These are phyloP conservation scores for Pleurozium schreberi DNA, from an alignment of 225 moss, liverwort and hornwort species.

Conservation along the genomic window DNA sequence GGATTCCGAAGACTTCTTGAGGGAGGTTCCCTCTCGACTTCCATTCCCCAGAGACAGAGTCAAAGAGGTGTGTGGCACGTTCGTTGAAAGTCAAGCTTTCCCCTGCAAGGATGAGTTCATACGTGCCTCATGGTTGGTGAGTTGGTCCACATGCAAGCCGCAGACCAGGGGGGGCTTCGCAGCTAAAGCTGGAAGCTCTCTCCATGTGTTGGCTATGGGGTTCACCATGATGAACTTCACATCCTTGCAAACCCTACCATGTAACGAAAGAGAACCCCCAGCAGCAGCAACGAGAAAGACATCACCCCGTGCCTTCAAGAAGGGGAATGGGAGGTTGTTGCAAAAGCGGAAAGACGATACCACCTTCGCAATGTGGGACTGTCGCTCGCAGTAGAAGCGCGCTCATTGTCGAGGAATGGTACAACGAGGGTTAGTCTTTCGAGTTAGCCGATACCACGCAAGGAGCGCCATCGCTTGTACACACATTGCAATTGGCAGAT, in stretches of 20 bases:
- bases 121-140: neutral
- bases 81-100: slow-evolving; percentile 33
- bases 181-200: slow-evolving; percentile 22
- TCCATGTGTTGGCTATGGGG: slow-evolving; percentile 24
- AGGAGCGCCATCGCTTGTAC: slow-evolving; percentile 43
- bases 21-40: slow-evolving; percentile 26
- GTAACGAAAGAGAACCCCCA: slow-evolving; percentile 32
- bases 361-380: slow-evolving; percentile 33
- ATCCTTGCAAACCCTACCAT: slow-evolving; percentile 46
- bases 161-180: slow-evolving; percentile 39
- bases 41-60: slow-evolving; percentile 21
- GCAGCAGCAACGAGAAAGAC: slow-evolving; percentile 34
- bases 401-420: slow-evolving; percentile 15
- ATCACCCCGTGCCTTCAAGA: slow-evolving; percentile 24
- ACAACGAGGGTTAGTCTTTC: slow-evolving; percentile 21
- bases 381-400: slow-evolving; percentile 13
- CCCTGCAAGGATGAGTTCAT: slow-evolving; percentile 36
- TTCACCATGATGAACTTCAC: slow-evolving; percentile 42
- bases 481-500: slow-evolving; percentile 39
- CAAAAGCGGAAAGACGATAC: slow-evolving; percentile 23
- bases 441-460: slow-evolving; percentile 4
- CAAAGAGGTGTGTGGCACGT: slow-evolving; percentile 24
- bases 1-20: slow-evolving; percentile 30
- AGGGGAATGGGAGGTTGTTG: slow-evolving; percentile 21
- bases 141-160: slow-evolving; percentile 36